Base-by-base conservation (phyloP, 176 grass and related monocot genomes). In the Urochloa ruziziensis region DNA sequence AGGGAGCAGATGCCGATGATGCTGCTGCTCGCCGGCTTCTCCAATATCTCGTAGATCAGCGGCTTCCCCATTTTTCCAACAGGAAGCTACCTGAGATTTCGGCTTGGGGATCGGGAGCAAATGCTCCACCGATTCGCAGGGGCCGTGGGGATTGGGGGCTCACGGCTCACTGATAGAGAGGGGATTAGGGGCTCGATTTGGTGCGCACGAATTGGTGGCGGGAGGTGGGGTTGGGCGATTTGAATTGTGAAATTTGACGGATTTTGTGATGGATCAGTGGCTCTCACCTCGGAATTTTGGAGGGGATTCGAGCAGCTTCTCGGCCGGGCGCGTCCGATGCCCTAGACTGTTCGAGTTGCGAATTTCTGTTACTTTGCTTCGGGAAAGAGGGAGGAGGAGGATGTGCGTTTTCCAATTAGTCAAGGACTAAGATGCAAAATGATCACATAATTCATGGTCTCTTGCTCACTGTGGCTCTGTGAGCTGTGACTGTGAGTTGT, bases 11-110 rank as follows among this genome's bases (percentile, higher is more conserved):
- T 60, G 56, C 82, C 84, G 35, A 99, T 99, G 75, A 99, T 67
- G 68, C 83, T 81, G 56, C 91, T 99, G 58, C 86, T 99, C 0
- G 89, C 97, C 43, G 97, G 97, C 80, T 99, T 99, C 86, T 99
- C 88, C 91, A 87, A 12, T 44, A 99, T 91, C 85, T 99, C 93
- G 43, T 94, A 99, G 58, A 96, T 42, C 11, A 99, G 79, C 23
- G 97, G 97, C 64, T 86, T 99, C 17, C 97, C 97, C 97, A 99
- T 99, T 13, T 33, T 18, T 9, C 32, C 59, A 56, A 12, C 18
- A 56, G 19, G 1, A 44, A 68, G 34, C 48, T 66, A 10, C 0
- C 4, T n/a, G 53, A 40, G 74, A 78, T 49, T 47, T 5, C 1
- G 73, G 5, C 48, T 62, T 17, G 28, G 30, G 35, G 33, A 82